phyloP scores from a whole-genome alignment of 2,329 filamentous ascomycete species.

The Fusarium vanettenii region DNA sequence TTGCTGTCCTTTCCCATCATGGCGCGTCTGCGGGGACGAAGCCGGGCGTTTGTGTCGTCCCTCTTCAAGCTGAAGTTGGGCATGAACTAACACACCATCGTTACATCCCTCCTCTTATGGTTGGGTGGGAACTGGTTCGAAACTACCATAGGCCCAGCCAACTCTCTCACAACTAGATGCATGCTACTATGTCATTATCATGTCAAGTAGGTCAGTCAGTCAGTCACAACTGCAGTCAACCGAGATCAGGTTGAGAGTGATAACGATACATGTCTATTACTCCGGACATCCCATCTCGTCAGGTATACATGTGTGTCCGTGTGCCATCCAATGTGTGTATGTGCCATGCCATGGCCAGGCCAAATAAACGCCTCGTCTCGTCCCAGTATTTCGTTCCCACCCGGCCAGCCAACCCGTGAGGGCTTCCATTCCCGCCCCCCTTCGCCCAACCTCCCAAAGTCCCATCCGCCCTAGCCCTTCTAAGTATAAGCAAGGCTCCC shows the following conservation, averaged over 20 bases:
- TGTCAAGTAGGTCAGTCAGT: background rate
- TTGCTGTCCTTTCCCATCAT: constrained; percentile 31
- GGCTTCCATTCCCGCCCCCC: constrained; percentile 31
- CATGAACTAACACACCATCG: constrained; percentile 38
- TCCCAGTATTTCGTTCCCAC: constrained; percentile 32
- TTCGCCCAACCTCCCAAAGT: constrained; percentile 18
- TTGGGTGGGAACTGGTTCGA: background rate
- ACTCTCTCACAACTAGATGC: background rate
- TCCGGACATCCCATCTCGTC: constrained; percentile 3
- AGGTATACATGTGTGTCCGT: background rate
- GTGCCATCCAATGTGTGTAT: constrained; percentile 11
- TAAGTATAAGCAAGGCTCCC: constrained; percentile 33
- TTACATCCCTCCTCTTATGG: background rate
- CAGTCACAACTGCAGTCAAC: background rate
- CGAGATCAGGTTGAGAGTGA: background rate
- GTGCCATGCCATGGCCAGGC: constrained; percentile 25
- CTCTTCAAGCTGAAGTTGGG: constrained; percentile 18
- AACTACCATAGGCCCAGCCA: background rate
- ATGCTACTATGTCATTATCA: background rate
- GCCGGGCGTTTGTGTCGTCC: constrained; percentile 1
- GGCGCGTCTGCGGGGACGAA: constrained; percentile 21
- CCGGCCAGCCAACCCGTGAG: constrained; percentile 35
- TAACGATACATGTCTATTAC: constrained; percentile 32
- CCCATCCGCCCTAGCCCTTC: constrained; percentile 23
- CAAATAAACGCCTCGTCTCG: constrained; percentile 36